phyloP scores from a whole-genome alignment of 768 basidiomycete genomes.

The Boletus sp. region DNA sequence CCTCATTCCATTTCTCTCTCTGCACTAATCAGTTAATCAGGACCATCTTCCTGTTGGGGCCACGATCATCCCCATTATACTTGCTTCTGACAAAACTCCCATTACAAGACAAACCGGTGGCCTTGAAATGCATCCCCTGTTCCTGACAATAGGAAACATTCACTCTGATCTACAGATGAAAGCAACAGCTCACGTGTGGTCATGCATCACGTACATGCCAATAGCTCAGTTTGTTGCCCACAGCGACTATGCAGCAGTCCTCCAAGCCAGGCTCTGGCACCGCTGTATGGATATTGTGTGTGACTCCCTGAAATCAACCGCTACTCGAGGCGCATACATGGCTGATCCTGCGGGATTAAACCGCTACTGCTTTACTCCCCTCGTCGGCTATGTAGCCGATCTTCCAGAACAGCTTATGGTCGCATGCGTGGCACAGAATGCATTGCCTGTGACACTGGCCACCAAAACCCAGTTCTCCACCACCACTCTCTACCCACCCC shows the following conservation, averaged over 20 bases:
- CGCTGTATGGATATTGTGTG: slow-evolving; percentile 17
- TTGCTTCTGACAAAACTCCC: slow-evolving; percentile 34
- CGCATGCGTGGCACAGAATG: slow-evolving; percentile 8
- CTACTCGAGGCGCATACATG: slow-evolving; percentile 28
- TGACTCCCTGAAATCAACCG: slow-evolving; percentile 28
- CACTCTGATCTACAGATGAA: not conserved
- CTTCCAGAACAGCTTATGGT: slow-evolving; percentile 14
- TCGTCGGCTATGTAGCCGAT: slow-evolving; percentile 11
- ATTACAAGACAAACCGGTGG: slow-evolving; percentile 32
- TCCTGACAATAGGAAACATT: slow-evolving; percentile 34
- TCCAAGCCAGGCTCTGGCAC: not conserved
- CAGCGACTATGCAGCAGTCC: not conserved
- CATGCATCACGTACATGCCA: slow-evolving; percentile 28
- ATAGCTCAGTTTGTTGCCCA: slow-evolving; percentile 20
- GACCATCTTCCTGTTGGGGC: not conserved
- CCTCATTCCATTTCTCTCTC: not conserved
- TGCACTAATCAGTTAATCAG: not conserved
- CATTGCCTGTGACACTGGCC: slow-evolving; percentile 14
- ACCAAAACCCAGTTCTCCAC: slow-evolving; percentile 10
- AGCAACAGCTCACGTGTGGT: not conserved
- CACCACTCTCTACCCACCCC: not conserved
- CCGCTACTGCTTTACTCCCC: slow-evolving; percentile 4
- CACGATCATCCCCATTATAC: slow-evolving; percentile 30
- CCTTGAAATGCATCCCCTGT: slow-evolving; percentile 30
- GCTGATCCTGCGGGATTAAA: slow-evolving; percentile 19